Conservation (phyloP, 768 basidiomycete species). For the Postia placenta region DNA sequence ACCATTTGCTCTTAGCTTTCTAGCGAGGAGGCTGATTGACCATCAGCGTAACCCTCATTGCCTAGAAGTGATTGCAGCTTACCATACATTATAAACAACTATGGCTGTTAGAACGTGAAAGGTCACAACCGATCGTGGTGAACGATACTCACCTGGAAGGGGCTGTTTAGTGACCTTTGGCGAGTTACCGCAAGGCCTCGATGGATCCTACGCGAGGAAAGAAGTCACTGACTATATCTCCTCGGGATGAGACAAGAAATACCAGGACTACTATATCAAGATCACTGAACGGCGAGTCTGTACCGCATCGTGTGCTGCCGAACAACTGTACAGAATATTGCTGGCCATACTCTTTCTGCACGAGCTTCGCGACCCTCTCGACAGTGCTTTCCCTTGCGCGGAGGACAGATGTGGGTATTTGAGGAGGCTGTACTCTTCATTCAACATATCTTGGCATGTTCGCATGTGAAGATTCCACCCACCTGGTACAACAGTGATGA, state of each 20-base stretch:
- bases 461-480: too few species aligned
- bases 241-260: background rate
- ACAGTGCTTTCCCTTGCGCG: slow-evolving; percentile 7
- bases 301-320: slow-evolving; percentile 47
- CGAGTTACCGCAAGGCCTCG: slow-evolving; percentile 23
- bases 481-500: too few species aligned
- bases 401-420: slow-evolving; percentile 4
- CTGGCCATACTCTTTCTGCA: slow-evolving; percentile 26
- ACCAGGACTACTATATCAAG: slow-evolving; percentile 50
- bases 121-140: too few species aligned
- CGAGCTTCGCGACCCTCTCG: slow-evolving; percentile 17
- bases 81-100: too few species aligned
- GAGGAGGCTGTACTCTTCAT: slow-evolving; percentile 2
- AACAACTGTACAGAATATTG: slow-evolving; percentile 34
- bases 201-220: slow-evolving; percentile 24
- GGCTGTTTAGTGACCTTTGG: slow-evolving; percentile 15
- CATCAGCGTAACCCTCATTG: too few species aligned
- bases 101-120: too few species aligned
- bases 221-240: background rate
- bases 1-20: background rate
- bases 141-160: slow-evolving; percentile 21
- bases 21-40: slow-evolving; percentile 20
- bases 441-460: too few species aligned
- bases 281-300: slow-evolving; percentile 35
- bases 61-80: too few species aligned